Base-by-base conservation (phyloP, 2,329 filamentous ascomycete genomes). In the Byssochlamys sp. region DNA sequence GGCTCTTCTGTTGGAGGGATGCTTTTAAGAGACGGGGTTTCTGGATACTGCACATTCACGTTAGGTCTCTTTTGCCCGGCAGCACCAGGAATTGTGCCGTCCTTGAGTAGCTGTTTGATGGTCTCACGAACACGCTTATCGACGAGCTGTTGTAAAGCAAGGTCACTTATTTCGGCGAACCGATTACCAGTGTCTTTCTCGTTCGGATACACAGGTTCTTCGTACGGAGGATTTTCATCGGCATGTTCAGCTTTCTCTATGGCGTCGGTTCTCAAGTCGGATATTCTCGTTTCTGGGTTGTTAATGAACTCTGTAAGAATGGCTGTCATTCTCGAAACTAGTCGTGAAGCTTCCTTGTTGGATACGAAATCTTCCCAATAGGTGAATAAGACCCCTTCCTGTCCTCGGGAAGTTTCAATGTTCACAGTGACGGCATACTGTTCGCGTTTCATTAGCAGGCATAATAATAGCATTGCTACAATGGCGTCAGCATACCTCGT, bases 311-410 rank as follows among this genome's bases (percentile, higher is more conserved):
- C 63, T 1, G 61, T 63, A 48, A 75, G 69, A 1, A 72, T 65
- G 28, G 63, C 63, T 7, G 69, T 67, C 54, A 75, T 68, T 2
- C 65, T 61, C 27, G 67, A 60, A 11, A 69, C 65, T 7, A 75
- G 58, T 5, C 57, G 55, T 11, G 71, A 63, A 0, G 68, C 73
- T 57, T 73, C 65, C 2, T 61, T 54, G 59, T 74, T 67, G 57
- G 72, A 72, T 58, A 76, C 59, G 59, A 65, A 59, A 59, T 76
- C 66, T 39, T 66, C 67, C 73, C 73, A 75, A 62, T 75, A 76
- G 56, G 71, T 67, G 39, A 76, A 62, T 52, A 74, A 57, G 27
- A 76, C 67, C 0, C 70, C 71, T 57, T 75, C 69, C 19, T 65
- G 61, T 3, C 67, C 67, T 19, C 68, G 67, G 3, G 68, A 68